Evolutionary conservation across 768 basidiomycete species (phyloP).

Genomic region (Tylopilus rubrobrunneus): DNA sequence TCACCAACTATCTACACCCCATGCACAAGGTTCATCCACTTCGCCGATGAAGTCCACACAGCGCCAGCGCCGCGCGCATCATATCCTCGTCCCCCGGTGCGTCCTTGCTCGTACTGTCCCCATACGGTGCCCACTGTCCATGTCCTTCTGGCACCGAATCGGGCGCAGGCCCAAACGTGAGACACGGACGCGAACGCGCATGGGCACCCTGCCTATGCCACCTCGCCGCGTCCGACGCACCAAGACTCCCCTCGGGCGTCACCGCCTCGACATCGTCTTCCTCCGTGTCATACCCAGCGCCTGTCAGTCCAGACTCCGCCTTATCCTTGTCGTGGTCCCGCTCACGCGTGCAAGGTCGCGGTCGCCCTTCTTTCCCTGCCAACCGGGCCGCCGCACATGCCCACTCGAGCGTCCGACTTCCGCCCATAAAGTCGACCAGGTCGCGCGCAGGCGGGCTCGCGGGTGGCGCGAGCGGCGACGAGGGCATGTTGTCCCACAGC

Average conservation of each 20-base stretch:
- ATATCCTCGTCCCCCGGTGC: slow-evolving; percentile 54
- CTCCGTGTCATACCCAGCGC: slow-evolving; percentile 37
- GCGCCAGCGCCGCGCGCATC: slow-evolving; percentile 65
- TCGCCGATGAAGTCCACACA: slow-evolving; percentile 51
- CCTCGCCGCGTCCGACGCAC: slow-evolving; percentile 35
- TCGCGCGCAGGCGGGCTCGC: slow-evolving; percentile 31
- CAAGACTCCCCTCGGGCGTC: slow-evolving; percentile 55
- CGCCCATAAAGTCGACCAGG: slow-evolving; percentile 27
- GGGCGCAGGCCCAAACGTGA: background rate
- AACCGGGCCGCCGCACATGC: slow-evolving; percentile 43
- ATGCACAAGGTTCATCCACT: slow-evolving; percentile 8
- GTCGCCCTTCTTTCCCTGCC: slow-evolving; percentile 40
- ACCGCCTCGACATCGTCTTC: slow-evolving; percentile 63
- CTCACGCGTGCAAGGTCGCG: slow-evolving; percentile 1
- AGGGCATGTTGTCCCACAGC: slow-evolving; percentile 33
- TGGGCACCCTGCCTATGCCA: slow-evolving; percentile 32
- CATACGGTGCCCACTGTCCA: background rate
- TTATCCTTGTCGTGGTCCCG: slow-evolving; percentile 16
- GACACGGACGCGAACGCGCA: slow-evolving; percentile 5
- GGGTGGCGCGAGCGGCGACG: slow-evolving; percentile 42
- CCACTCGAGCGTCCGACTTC: slow-evolving; percentile 30
- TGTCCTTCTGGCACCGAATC: background rate
- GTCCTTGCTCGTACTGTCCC: slow-evolving; percentile 6
- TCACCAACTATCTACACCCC: slow-evolving; percentile 2
- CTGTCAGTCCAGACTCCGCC: background rate